These are phyloP conservation scores for Colletotrichum phormii DNA, from an alignment of 2,329 filamentous ascomycete genomes.

Conservation along the genomic window DNA sequence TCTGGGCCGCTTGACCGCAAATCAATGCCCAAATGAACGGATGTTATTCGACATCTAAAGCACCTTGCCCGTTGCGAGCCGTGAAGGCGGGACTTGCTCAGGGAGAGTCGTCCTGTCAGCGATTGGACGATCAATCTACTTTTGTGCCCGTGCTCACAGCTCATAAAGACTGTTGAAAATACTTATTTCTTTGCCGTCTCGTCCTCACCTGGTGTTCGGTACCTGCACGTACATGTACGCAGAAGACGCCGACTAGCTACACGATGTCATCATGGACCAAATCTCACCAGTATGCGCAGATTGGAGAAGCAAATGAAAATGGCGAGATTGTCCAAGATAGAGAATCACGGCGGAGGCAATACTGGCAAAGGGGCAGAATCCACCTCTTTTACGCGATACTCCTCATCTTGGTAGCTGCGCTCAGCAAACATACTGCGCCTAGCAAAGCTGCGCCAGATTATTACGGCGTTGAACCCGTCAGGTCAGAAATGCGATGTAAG, in stretches of 20 bases:
- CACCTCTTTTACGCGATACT: constrained; percentile 3
- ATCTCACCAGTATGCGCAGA: background rate
- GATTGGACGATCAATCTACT: background rate
- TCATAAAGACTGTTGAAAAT: background rate
- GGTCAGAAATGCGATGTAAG: background rate
- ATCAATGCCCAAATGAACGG: background rate
- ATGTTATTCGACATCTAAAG: background rate
- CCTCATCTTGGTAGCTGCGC: background rate
- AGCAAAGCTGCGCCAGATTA: background rate
- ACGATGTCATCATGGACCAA: background rate
- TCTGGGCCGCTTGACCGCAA: background rate
- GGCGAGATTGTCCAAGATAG: background rate
- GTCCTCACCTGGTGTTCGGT: background rate
- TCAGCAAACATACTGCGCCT: background rate
- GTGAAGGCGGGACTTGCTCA: background rate
- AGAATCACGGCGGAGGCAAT: background rate
- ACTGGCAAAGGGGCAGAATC: background rate
- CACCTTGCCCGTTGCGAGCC: background rate
- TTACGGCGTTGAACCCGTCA: constrained; percentile 2
- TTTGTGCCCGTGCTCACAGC: background rate
- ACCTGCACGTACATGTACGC: too few species aligned
- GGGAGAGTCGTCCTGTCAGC: background rate
- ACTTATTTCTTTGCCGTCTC: too few species aligned
- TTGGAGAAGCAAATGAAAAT: background rate
- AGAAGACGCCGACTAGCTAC: too few species aligned